Percentiles rank a stretch among this genome's conserved stretches.
Evolutionary conservation across 257 asterid genomes (phyloP).

Genomic region (Catharanthus roseus): DNA sequence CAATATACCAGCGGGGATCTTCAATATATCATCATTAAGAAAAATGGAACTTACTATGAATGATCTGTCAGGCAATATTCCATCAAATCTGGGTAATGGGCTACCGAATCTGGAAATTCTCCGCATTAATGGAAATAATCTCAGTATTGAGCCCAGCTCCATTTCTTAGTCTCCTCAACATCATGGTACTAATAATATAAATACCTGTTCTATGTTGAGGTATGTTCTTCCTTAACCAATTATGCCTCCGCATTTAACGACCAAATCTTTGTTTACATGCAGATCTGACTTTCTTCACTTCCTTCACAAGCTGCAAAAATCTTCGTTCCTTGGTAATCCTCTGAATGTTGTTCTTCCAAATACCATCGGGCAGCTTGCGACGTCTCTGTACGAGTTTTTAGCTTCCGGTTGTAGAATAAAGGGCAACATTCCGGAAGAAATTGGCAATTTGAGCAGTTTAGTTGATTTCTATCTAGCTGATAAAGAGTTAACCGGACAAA

Average conservation of each 20-base stretch:
- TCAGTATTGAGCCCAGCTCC: background rate
- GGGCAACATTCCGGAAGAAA: background rate
- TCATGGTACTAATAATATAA: background rate
- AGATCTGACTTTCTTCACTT: slow-evolving; percentile 1
- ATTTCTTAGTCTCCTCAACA: background rate
- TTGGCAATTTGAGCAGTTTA: background rate
- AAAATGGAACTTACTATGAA: background rate
- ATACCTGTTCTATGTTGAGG: no score
- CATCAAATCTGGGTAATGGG: background rate
- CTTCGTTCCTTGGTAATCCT: background rate
- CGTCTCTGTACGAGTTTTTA: background rate
- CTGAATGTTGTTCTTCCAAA: background rate
- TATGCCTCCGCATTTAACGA: background rate
- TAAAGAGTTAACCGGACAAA: background rate
- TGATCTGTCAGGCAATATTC: background rate
- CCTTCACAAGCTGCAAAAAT: background rate
- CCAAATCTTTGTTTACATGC: background rate
- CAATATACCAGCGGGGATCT: background rate
- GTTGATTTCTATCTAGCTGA: background rate
- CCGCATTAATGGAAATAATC: background rate
- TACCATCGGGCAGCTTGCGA: background rate
- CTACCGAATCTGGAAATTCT: background rate
- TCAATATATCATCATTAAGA: background rate
- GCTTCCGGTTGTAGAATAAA: background rate
- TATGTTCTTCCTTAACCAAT: background rate